Evolutionary conservation across 371 early-diverging fungal genomes (phyloP), one percentile per base, ranked within the genome.

Genomic region (Mortierella sp.): DNA sequence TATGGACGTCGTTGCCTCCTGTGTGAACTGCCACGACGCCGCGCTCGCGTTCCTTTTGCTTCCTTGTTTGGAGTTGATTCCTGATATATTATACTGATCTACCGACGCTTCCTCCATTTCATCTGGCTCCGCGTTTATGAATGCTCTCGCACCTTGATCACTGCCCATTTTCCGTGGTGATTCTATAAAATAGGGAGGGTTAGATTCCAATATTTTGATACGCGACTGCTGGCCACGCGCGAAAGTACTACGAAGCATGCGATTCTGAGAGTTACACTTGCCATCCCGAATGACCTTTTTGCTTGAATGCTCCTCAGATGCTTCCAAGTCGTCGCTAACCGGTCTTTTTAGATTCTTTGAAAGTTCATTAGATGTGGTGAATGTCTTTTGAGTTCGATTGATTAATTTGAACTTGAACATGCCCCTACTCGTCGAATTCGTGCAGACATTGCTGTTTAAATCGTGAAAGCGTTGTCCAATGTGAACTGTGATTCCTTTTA

Each of bases 301-400:
- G n/a, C 5, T 50, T 8, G n/a, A 50, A 50, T n/a, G 50, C 16
- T n/a, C 50, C 7, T 13, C 16, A 6, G 50, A 50, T 16, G n/a
- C 5, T n/a, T 50, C 50, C n/a, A 16, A 50, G n/a, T 50, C 16
- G 3, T 6, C 16, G n/a, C 50, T 50, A 50, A 50, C 50, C 4
- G 50, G 50, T n/a, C 50, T n/a, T n/a, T 50, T 50, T n/a, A n/a
- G n/a, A 50, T 16, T 13, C 50, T 50, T 50, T 50, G 50, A n/a
- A n/a, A 16, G n/a, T 16, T 50, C n/a, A 8, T 50, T 50, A 50
- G 50, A 50, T 16, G n/a, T n/a, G 43, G 43, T 13, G 43, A 50
- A 50, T 50, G 50, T 7, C 50, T 45, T 45, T 45, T 5, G 36
- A 6, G 36, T 36, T 45, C 16, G 16, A 45, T 11, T 45, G 45